phyloP scores from a whole-genome alignment of 257 asterid species.

The Ehretia macrophylla region DNA sequence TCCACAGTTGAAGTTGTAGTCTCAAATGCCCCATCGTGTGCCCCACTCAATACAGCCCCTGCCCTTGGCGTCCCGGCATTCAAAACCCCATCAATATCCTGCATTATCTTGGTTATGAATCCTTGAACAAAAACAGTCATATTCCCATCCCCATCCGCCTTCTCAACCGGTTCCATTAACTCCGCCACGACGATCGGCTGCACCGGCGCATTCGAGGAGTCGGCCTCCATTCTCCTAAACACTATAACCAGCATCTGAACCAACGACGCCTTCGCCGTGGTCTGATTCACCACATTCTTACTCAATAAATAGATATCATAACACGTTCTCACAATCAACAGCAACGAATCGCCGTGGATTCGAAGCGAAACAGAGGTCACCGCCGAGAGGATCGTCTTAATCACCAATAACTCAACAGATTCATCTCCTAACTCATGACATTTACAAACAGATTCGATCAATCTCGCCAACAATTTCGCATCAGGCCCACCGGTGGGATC shows the following conservation, averaged over 20 bases:
- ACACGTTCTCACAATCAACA: constrained; percentile 87
- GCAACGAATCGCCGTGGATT: constrained; percentile 83
- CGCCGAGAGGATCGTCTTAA: constrained; percentile 77
- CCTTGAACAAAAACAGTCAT: constrained; percentile 90
- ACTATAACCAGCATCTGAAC: constrained; percentile 95
- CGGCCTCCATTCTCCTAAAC: constrained; percentile 98
- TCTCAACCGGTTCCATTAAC: constrained; percentile 84
- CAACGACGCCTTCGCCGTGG: constrained; percentile 90
- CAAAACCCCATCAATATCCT: constrained; percentile 92
- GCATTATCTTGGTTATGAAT: constrained; percentile 77
- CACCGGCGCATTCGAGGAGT: constrained; percentile 78
- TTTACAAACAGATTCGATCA: constrained; percentile 78
- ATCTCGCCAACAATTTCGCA: constrained; percentile 54
- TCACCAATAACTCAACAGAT: constrained; percentile 64
- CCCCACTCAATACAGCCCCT: constrained; percentile 42
- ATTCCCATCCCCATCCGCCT: constrained; percentile 70
- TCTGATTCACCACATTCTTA: constrained; percentile 89
- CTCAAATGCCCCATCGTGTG: constrained; percentile 96
- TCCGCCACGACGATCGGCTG: constrained; percentile 98
- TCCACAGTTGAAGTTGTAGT: constrained; percentile 88
- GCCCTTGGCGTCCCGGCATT: constrained; percentile 61
- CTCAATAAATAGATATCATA: constrained; percentile 79
- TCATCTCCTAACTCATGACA: constrained; percentile 91
- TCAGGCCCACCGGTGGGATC: constrained; percentile 77
- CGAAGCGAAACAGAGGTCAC: constrained; percentile 77